These are phyloP conservation scores for Cercis canadensis DNA, from an alignment of 306 rosid genomes.

Conservation along the genomic window DNA sequence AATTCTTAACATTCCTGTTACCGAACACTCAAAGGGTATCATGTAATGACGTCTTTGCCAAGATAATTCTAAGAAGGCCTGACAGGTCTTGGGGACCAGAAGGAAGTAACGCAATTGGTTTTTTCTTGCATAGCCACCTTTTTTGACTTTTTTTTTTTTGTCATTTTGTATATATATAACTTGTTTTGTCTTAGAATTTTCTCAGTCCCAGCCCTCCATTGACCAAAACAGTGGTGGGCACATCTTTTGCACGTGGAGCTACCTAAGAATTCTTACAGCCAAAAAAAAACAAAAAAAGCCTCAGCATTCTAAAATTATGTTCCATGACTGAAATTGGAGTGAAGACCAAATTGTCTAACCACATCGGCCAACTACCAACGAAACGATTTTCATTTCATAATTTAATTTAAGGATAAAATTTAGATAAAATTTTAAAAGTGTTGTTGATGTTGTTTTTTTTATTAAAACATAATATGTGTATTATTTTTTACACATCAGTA, in stretches of 20 bases:
- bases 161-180: slow-evolving; percentile 1
- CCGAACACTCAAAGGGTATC: not conserved
- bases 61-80: slow-evolving; percentile 25
- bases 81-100: slow-evolving; percentile 9
- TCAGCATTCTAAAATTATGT: too few species aligned
- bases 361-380: slow-evolving; percentile 10
- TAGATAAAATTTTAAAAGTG: too few species aligned
- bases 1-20: too few species aligned
- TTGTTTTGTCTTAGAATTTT: not conserved
- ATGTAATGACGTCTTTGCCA: slow-evolving; percentile 9
- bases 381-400: not conserved
- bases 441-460: too few species aligned
- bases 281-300: too few species aligned
- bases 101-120: not conserved
- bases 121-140: slow-evolving; percentile 40
- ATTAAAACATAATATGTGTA: too few species aligned
- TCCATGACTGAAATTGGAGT: too few species aligned
- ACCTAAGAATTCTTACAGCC: too few species aligned
- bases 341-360: not conserved
- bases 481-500: too few species aligned
- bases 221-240: slow-evolving; percentile 8
- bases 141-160: slow-evolving; percentile 40
- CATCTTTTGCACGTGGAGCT: too few species aligned
- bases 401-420: too few species aligned
- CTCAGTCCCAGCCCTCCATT: not conserved